These are phyloP conservation scores for Wickerhamomyces sp. DNA, from an alignment of 1,139 yeast species.

Conservation along the genomic window DNA sequence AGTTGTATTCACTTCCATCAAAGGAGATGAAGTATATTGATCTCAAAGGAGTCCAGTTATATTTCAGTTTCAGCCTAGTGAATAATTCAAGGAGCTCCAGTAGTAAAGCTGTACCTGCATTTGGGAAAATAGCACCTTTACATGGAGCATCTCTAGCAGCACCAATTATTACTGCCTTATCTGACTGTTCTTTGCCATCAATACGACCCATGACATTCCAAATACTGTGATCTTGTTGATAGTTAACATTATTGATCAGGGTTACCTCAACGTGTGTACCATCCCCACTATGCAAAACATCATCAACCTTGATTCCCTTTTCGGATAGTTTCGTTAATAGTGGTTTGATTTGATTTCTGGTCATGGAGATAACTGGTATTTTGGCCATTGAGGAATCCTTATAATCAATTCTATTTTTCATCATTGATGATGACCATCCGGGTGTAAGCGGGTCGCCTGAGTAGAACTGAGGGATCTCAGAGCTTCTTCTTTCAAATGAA, in stretches of 20 bases:
- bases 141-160: constrained; percentile 80
- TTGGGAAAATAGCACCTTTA: constrained; percentile 68
- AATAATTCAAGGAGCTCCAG: constrained; percentile 70
- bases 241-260: constrained; percentile 42
- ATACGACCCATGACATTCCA: constrained; percentile 82
- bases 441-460: constrained; percentile 83
- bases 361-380: constrained; percentile 73
- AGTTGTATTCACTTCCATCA: constrained; percentile 79
- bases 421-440: constrained; percentile 58
- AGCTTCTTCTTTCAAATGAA: constrained; percentile 58
- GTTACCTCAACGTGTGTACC: constrained; percentile 31
- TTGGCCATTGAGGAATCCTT: constrained; percentile 50
- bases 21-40: constrained; percentile 80
- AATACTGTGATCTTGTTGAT: constrained; percentile 58
- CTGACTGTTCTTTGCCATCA: constrained; percentile 75
- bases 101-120: constrained; percentile 72
- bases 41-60: constrained; percentile 82
- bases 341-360: constrained; percentile 60
- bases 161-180: constrained; percentile 73
- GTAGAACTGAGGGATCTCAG: constrained; percentile 58
- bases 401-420: constrained; percentile 32
- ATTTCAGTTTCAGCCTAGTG: constrained; percentile 58
- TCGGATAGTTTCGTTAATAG: constrained; percentile 45
- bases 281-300: constrained; percentile 33
- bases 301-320: constrained; percentile 40